These are phyloP conservation scores for Kwoniella europaea DNA, from an alignment of 768 basidiomycete species.

Conservation along the genomic window DNA sequence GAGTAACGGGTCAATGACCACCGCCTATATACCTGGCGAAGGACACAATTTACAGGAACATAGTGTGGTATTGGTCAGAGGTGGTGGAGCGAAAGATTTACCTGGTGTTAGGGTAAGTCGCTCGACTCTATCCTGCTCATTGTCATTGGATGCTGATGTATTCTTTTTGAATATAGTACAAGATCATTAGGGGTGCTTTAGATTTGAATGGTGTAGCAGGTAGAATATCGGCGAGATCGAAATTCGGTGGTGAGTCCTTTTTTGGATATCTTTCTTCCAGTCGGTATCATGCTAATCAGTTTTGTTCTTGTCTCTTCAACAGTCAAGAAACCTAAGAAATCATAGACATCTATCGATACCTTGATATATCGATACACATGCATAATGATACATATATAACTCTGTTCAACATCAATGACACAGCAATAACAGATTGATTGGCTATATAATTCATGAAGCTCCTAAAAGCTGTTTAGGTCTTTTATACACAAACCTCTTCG, in stretches of 20 bases:
- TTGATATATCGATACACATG: constrained; percentile 2
- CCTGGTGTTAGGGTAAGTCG: constrained; percentile 95
- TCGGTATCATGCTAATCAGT: not conserved
- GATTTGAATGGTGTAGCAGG: constrained; percentile 91
- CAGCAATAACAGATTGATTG: too few species aligned
- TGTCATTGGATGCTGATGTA: too few species aligned
- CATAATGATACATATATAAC: not conserved
- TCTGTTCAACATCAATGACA: not conserved
- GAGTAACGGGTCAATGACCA: constrained; percentile 81
- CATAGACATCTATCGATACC: constrained; percentile 11
- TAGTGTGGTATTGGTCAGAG: constrained; percentile 90
- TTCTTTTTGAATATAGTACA: too few species aligned
- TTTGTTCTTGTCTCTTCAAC: constrained; percentile 1
- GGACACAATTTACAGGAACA: constrained; percentile 99
- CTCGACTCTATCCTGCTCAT: too few species aligned
- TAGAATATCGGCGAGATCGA: constrained; percentile 78
- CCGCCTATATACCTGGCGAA: constrained; percentile 95
- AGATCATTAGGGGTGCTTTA: constrained; percentile 86
- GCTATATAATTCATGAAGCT: not conserved
- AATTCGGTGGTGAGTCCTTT: constrained; percentile 78
- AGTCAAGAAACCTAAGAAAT: constrained; percentile 83
- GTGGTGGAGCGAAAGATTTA: constrained; percentile 94
- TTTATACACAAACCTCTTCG: constrained; percentile 34
- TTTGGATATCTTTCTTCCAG: not conserved
- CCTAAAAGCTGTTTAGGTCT: constrained; percentile 1